Evolutionary conservation across 2,329 filamentous ascomycete genomes (phyloP).

Genomic region (Aspergillus transmontanensis): DNA sequence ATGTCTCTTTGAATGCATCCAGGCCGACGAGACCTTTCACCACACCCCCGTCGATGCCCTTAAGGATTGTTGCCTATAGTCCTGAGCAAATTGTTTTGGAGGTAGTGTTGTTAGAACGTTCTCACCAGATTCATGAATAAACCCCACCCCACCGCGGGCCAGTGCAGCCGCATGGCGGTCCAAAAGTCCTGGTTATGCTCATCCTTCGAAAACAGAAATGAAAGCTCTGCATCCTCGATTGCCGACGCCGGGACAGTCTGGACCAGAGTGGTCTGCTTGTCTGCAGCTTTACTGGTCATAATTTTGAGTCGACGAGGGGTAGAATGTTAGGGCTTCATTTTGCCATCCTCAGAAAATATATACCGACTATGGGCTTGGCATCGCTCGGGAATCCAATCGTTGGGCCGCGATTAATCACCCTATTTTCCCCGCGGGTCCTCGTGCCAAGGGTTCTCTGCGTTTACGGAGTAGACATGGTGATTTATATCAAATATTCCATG

Average conservation of each 20-base stretch:
- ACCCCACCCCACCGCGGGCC: constrained; percentile 29
- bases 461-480: no score
- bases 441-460: background rate
- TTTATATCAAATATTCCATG: no score
- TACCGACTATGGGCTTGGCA: background rate
- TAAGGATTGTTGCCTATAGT: constrained; percentile 22
- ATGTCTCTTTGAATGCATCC: constrained; percentile 29
- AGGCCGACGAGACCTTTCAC: constrained; percentile 31
- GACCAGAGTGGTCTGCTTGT: constrained; percentile 18
- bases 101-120: background rate
- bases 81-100: background rate
- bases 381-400: background rate
- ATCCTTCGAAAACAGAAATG: constrained; percentile 25
- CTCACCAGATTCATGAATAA: constrained; percentile 31
- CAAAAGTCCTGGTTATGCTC: constrained; percentile 29
- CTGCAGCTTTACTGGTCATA: background rate
- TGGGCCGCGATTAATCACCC: background rate
- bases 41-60: constrained; percentile 29
- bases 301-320: background rate
- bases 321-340: background rate
- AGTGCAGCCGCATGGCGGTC: constrained; percentile 26
- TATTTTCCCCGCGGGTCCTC: background rate
- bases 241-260: constrained; percentile 19
- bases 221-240: constrained; percentile 22
- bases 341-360: background rate